Base-by-base conservation (phyloP, 1,284 basidiomycete genomes). In the Cystobasidium sp. region DNA sequence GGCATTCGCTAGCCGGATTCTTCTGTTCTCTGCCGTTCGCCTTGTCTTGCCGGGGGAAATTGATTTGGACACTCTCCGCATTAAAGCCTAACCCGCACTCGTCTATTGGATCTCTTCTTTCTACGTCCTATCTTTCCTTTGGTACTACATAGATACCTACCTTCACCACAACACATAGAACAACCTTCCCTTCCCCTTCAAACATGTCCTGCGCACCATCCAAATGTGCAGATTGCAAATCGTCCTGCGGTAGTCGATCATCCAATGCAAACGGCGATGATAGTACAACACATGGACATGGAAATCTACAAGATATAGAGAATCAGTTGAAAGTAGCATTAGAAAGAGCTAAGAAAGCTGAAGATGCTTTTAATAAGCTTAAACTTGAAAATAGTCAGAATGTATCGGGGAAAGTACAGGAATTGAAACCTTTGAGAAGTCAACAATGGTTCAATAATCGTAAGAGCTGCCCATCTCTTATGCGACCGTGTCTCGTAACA, bases 391-490 rank as follows among this genome's bases (percentile, higher is more conserved):
- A 62, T 47, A 53, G 59, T 24, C 62, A 65, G 24, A 56, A 73
- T 66, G 70, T 53, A 37, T 58, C 46, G 20, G 51, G 43, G 41
- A 65, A 43, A 43, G 62, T 37, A 18, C 62, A 47, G 37, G 41
- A 73, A 53, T 53, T 73, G 52, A 37, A 73, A 49, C 52, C 70
- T 24, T 43, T 73, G 10, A 37, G 52, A 52, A 73, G 70, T 47
- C 70, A 73, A 52, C 41, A 56, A 52, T 65, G 70, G 70, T 73
- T 73, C 62, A 73, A 73, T 52, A 73, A 73, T 43, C 69, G 69
- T 71, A 44, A 10, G 61, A n/a, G 16, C 37, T 12, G 3, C 22
- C 16, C 18, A 12, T 24, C 24, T 31, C n/a, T n/a, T 4, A 12
- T 12, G 53, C n/a, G 14, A 55, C 53, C 14, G 24, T 7, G 14